These are phyloP conservation scores for Chaetomidium leptoderma DNA, from an alignment of 495 filamentous ascomycete genomes.

Conservation along the genomic window DNA sequence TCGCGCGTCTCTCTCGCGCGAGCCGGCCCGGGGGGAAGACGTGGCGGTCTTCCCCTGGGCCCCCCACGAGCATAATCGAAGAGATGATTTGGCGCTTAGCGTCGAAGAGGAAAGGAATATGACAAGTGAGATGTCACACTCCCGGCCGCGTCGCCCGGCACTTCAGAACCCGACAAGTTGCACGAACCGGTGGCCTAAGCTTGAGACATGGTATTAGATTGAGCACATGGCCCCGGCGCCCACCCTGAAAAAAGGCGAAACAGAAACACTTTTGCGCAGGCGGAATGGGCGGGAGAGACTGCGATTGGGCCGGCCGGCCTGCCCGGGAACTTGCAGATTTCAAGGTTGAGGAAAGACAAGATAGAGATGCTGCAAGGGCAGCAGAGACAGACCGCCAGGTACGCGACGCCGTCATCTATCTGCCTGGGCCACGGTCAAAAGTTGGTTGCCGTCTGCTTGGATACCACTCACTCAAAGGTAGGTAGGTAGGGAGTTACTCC, in stretches of 20 bases:
- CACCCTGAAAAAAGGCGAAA: slow-evolving; percentile 7
- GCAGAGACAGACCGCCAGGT: slow-evolving; percentile 8
- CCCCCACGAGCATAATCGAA: neutral
- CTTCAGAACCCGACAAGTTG: slow-evolving; percentile 6
- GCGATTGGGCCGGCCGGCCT: slow-evolving; percentile 13
- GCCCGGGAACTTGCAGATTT: slow-evolving; percentile 9
- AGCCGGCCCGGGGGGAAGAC: neutral
- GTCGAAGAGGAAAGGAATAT: neutral
- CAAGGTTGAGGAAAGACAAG: neutral
- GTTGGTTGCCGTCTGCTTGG: neutral
- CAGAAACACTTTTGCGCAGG: slow-evolving; percentile 7
- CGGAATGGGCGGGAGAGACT: slow-evolving; percentile 11
- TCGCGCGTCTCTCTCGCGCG: neutral
- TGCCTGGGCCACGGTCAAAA: neutral
- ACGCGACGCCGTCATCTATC: neutral
- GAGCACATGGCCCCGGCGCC: neutral
- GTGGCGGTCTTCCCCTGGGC: neutral
- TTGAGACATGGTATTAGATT: slow-evolving; percentile 20
- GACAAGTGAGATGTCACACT: slow-evolving; percentile 21
- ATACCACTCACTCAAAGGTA: too few relatives aligned
- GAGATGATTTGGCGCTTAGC: neutral
- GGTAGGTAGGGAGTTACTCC: too few relatives aligned
- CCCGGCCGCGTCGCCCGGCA: neutral
- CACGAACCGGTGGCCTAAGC: slow-evolving; percentile 45
- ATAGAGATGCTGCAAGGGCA: neutral